Percentiles rank a stretch among this genome's conserved stretches.
Conservation (phyloP, 2,329 filamentous ascomycete genomes). For the Trichoderma arundinaceum region DNA sequence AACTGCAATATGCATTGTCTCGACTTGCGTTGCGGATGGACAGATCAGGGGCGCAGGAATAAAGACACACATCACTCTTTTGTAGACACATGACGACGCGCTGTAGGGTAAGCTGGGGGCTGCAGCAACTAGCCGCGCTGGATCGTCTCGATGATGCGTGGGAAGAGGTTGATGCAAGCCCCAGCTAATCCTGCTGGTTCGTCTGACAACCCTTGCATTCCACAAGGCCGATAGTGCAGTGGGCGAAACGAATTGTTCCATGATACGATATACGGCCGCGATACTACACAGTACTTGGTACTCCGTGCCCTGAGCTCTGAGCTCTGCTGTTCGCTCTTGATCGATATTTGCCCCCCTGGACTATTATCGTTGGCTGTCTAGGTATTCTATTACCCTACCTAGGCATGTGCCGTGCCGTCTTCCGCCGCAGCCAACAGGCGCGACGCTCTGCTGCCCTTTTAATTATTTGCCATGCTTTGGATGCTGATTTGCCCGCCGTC, state of each 20-base stretch:
- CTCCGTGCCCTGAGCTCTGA: neutral
- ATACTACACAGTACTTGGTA: no score
- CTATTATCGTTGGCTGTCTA: no score
- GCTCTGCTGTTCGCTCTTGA: neutral
- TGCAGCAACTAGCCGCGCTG: constrained; percentile 15
- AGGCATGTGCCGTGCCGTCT: neutral
- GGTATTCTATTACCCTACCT: no score
- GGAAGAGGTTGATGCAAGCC: neutral
- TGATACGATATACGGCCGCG: no score
- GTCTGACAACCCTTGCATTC: neutral
- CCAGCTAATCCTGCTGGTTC: neutral
- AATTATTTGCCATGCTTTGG: neutral
- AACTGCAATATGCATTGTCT: neutral
- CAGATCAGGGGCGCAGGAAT: neutral
- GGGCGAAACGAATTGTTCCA: no score
- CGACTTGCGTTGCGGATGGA: neutral
- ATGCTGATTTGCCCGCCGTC: constrained; percentile 18
- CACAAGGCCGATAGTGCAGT: neutral
- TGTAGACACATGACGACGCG: neutral
- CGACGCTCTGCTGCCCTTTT: neutral
- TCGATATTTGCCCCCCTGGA: neutral
- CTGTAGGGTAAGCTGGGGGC: constrained; percentile 25
- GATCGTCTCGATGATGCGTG: neutral
- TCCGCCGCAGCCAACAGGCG: neutral
- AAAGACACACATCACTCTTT: neutral